Base-by-base conservation (phyloP, 2,329 filamentous ascomycete genomes). In the Arthrobotrys conoides region DNA sequence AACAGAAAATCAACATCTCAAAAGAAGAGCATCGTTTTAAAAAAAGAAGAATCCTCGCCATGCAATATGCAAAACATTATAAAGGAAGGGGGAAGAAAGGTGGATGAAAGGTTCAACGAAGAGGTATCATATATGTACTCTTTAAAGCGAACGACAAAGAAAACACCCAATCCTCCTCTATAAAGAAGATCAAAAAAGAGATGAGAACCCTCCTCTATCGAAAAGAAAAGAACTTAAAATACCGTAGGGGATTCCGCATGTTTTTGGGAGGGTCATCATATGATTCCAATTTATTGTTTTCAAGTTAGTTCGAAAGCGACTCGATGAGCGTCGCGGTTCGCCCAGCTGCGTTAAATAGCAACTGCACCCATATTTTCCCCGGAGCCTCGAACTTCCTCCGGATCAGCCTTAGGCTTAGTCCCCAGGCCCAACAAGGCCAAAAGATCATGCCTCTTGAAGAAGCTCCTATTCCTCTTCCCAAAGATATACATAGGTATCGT, bases 401-500 rank as follows among this genome's bases (percentile, higher is more conserved):
- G 38, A n/a, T 44, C 38, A 6, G 16, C 5, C 63, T 63, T 67
- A 9, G 61, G 61, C 67, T 69, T 61, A 70, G 67, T 73, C 75
- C 51, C 69, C 53, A 88, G 80, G 1, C 84, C 83, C 46, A 85
- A 83, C 70, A 87, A 85, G 81, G 86, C 86, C 57, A 96, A 84
- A 24, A 95, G 85, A 84, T 96, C 91, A 83, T 95, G 88, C n/a
- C 90, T 88, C 80, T 92, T 87, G 83, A 92, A 94, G 83, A 91
- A 94, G 20, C 89, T 90, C 64, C 93, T 88, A 80, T 93, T 91
- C 71, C 89, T 87, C 86, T 96, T 96, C 8, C 93, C 93, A 46
- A 69, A 75, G 14, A 75, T 55, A 30, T 75, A 91, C 87, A 91
- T 89, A 0, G 93, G 92, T 72, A 97, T 87, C 67, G 90, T 93